phyloP scores from a whole-genome alignment of 169 alveolate species.

The Plasmodium gaboni region DNA sequence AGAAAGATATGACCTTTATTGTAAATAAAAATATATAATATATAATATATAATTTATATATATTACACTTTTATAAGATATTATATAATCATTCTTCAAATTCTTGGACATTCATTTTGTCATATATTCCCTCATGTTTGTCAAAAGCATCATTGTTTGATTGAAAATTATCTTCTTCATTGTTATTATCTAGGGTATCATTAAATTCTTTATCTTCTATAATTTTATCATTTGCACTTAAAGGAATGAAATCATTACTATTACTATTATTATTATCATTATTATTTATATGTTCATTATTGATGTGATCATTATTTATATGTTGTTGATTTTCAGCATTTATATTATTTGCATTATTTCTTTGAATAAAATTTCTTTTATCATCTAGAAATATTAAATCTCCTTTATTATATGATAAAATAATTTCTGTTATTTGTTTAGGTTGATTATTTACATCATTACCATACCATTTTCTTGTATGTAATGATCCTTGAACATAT shows the following conservation, averaged over 20 bases:
- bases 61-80: not conserved
- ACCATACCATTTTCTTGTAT: constrained; percentile 75
- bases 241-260: not conserved
- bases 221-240: constrained; percentile 3
- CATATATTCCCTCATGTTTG: constrained; percentile 62
- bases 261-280: not conserved
- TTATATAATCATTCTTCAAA: constrained; percentile 28
- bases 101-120: constrained; percentile 67
- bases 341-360: constrained; percentile 13
- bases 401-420: constrained; percentile 51
- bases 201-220: constrained; percentile 9
- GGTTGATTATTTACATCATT: constrained; percentile 67
- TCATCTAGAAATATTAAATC: constrained; percentile 73
- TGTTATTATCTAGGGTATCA: constrained; percentile 4
- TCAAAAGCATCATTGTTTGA: constrained; percentile 3
- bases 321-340: constrained; percentile 16
- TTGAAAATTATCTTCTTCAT: constrained; percentile 14
- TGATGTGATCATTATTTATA: not conserved
- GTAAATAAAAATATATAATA: not conserved
- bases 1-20: no score
- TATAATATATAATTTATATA: not conserved
- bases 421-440: constrained; percentile 68
- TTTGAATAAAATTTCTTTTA: constrained; percentile 32
- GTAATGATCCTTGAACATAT: constrained; percentile 75
- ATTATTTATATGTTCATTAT: not conserved